Evolutionary conservation across 257 asterid genomes (phyloP), one percentile per base, ranked within the genome.

Genomic region (Nicotiana knightiana): DNA sequence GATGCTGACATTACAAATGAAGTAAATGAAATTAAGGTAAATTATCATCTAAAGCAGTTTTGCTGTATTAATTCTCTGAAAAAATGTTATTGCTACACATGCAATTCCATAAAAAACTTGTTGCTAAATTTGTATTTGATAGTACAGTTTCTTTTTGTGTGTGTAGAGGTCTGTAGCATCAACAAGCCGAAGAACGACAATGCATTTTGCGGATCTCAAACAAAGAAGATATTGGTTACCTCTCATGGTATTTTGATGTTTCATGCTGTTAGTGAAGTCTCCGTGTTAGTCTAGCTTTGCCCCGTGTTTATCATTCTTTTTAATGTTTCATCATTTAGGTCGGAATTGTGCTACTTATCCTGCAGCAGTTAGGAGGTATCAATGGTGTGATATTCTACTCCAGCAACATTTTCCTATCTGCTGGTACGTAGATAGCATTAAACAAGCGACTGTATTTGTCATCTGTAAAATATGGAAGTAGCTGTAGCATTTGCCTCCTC

Each of bases 141-240:
- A 55, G 65, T 33, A 15, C 28, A 6, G 81, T 81, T 77, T 79
- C 43, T 66, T 73, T 68, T 62, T 37, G 67, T 84, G 78, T 85
- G 81, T 87, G 48, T 39, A 95, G 99, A 91, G 98, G 79, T 92
- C 99, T 58, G 93, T 95, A 63, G 97, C 94, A 82, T 86, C 99
- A 86, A 84, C 98, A n/a, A 92, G 82, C 87, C 89, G 97, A 88
- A 90, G 97, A 90, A 80, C 94, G 24, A 82, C 98, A 57, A 88
- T 95, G 53, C 92, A 89, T 68, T 93, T 95, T 46, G 94, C 93
- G 4, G 99, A 95, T 77, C 91, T 95, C 83, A 91, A 90, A 86
- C 84, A 86, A 83, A 90, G 89, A 90, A 88, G 99, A 95, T 95
- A 95, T 85, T 95, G 99, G 99, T 89, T 92, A 16, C 99, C 99